Evolutionary conservation across 1,284 basidiomycete species (phyloP).

Genomic region (Agaricales sp.): DNA sequence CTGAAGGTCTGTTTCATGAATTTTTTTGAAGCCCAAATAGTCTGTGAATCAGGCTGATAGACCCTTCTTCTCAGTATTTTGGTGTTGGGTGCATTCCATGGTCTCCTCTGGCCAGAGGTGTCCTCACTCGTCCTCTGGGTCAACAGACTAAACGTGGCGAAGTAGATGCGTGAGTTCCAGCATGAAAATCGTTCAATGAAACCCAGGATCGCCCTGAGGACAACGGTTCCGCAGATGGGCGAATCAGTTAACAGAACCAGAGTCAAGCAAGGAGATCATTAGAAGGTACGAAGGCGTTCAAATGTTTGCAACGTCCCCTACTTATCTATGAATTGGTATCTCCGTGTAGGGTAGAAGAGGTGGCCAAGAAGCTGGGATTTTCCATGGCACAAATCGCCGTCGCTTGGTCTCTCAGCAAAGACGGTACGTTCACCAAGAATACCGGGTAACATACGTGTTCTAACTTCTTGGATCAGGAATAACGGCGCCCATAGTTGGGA

Average conservation of each 20-base stretch:
- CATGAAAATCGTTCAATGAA: too few relatives aligned
- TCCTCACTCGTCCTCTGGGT: constrained; percentile 30
- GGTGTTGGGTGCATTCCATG: constrained; percentile 37
- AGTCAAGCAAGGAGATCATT: constrained; percentile 21
- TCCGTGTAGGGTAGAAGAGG: constrained; percentile 30
- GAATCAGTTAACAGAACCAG: constrained; percentile 15
- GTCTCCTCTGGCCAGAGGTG: constrained; percentile 38
- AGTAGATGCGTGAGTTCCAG: constrained; percentile 22
- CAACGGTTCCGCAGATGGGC: constrained; percentile 12
- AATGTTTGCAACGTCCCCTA: neutral
- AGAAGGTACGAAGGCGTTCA: constrained; percentile 16
- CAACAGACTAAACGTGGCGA: constrained; percentile 23
- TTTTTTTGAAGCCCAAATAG: constrained; percentile 9
- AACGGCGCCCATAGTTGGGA: constrained; percentile 44
- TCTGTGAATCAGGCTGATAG: constrained; percentile 15
- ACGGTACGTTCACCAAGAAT: constrained; percentile 18
- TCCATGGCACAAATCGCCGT: constrained; percentile 49
- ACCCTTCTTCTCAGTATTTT: constrained; percentile 17
- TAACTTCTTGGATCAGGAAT: constrained; percentile 23
- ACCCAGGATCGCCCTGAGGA: neutral
- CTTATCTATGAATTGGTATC: neutral
- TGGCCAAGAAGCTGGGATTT: constrained; percentile 38
- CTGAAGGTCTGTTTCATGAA: constrained; percentile 29
- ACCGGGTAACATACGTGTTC: constrained; percentile 5
- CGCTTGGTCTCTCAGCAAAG: constrained; percentile 38